These are phyloP conservation scores for Cudoniella acicularis DNA, from an alignment of 495 filamentous ascomycete genomes.

Conservation along the genomic window DNA sequence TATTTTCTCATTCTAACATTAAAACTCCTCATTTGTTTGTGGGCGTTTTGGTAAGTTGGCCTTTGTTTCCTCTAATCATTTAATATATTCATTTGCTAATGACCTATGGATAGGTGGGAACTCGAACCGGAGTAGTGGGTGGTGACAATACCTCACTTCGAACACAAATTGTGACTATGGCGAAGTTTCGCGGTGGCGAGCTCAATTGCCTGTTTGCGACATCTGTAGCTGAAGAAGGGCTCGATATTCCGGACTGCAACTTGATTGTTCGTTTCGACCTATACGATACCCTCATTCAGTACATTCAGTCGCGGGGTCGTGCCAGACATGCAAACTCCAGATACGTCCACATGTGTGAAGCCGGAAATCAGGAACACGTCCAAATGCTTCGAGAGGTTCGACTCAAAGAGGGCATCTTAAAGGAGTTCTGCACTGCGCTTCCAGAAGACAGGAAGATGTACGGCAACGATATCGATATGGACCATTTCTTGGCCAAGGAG, in stretches of 20 bases:
- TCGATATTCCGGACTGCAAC: constrained; percentile 96
- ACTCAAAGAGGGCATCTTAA: constrained; percentile 53
- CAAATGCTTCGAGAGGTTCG: constrained; percentile 53
- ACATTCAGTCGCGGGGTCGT: constrained; percentile 91
- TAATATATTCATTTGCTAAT: constrained; percentile 13
- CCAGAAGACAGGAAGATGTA: constrained; percentile 71
- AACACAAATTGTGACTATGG: constrained; percentile 71
- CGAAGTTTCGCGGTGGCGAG: constrained; percentile 73
- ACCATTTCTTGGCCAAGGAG: constrained; percentile 53
- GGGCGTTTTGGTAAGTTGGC: constrained; percentile 48
- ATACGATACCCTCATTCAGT: constrained; percentile 89
- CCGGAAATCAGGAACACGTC: constrained; percentile 56
- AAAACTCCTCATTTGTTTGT: constrained; percentile 55
- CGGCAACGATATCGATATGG: constrained; percentile 55
- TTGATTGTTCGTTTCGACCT: constrained; percentile 85
- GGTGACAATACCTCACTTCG: constrained; percentile 63
- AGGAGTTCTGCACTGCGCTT: constrained; percentile 68
- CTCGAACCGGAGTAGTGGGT: constrained; percentile 18
- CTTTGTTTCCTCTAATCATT: constrained; percentile 42
- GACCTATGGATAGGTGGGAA: constrained; percentile 18
- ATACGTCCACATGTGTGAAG: constrained; percentile 83
- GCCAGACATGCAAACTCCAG: constrained; percentile 72
- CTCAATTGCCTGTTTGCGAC: constrained; percentile 91
- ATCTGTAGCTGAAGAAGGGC: constrained; percentile 89
- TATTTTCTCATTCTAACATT: constrained; percentile 55